Evolutionary conservation across 768 basidiomycete species (phyloP), one percentile per base, ranked within the genome.

Genomic region (Mycena amicta): DNA sequence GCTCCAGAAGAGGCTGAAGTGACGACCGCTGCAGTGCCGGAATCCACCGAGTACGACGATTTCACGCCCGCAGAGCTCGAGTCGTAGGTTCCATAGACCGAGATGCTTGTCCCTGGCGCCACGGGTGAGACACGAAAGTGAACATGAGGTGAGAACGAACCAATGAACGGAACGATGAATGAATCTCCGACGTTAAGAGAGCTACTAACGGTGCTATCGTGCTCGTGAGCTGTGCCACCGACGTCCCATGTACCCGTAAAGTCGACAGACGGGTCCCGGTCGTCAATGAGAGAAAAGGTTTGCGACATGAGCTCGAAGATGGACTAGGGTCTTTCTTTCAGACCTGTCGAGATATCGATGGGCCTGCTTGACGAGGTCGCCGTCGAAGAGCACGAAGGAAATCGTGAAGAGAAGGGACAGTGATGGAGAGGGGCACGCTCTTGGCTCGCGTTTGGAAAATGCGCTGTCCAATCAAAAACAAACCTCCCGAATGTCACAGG

Each of bases 41-140:
- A 68, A 45, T 77, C 75, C 50, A 77, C 62, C 2, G 72, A 68
- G 59, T 75, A 77, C 4, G 72, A 72, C 4, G 75, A 71, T 39
- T 70, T 55, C 2, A 75, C 77, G 0, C 77, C 77, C 13, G 50
- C 71, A 2, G 76, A 78, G 2, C 71, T 70, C 5, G 62, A 26
- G 56, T 78, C 75, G 31, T 73, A 67, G 4, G 70, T 73, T 15
- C 74, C 74, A 56, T 70, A 75, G 2, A 75, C 74, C 4, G 70
- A 63, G 18, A 78, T 73, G 5, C 62, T 63, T 30, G 67, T 70
- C 22, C 76, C 76, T 77, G 50, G 4, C 0, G 37, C 22, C 18
- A 49, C 40, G 25, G 8, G 52, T 31, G 20, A 53, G 39, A 45
- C 4, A 13, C 8, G 8, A 41, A 47, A 40, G 11, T n/a, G 51